A percentile compares a stretch with the other conserved stretches of the same genome.
Conservation (phyloP, 2,329 filamentous ascomycete species). For the Talaromyces islandicus region DNA sequence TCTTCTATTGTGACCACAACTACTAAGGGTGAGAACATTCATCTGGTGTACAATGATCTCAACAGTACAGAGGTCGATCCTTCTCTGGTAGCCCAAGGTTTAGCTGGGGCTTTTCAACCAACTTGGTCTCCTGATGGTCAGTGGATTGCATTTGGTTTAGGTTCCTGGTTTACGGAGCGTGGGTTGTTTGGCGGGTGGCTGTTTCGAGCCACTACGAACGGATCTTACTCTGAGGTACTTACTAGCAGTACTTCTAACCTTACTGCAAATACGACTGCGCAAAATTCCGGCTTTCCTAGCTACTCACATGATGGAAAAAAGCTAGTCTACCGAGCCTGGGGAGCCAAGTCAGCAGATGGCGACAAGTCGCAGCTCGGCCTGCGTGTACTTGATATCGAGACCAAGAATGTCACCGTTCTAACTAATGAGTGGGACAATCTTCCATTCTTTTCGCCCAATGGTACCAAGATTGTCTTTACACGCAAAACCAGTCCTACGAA, state of each 20-base stretch:
- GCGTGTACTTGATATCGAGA: constrained; percentile 16
- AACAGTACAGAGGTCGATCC: background rate
- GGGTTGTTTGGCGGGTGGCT: constrained; percentile 18
- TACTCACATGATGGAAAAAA: background rate
- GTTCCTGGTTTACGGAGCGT: constrained; percentile 36
- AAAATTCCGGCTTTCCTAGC: background rate
- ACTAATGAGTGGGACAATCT: constrained; percentile 36
- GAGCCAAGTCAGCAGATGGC: background rate
- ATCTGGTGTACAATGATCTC: background rate
- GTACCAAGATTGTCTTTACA: constrained; percentile 35
- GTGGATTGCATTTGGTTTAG: constrained; percentile 35
- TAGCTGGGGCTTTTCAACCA: constrained; percentile 37
- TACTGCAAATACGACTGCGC: background rate
- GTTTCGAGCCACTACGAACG: constrained; percentile 7
- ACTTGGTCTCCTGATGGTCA: constrained; percentile 33
- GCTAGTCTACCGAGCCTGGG: background rate
- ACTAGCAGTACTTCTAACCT: background rate
- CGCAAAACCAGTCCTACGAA: constrained; percentile 26
- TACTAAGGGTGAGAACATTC: constrained; percentile 16
- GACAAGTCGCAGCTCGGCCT: background rate
- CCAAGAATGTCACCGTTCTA: constrained; percentile 25
- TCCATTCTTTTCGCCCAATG: constrained; percentile 35
- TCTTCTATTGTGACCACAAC: constrained; percentile 35
- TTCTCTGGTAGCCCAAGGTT: constrained; percentile 19
- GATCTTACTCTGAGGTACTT: constrained; percentile 9